A percentile compares a stretch with the other conserved stretches of the same genome.
Evolutionary conservation across 2,329 filamentous ascomycete species (phyloP).

Genomic region (Didymella pomorum): DNA sequence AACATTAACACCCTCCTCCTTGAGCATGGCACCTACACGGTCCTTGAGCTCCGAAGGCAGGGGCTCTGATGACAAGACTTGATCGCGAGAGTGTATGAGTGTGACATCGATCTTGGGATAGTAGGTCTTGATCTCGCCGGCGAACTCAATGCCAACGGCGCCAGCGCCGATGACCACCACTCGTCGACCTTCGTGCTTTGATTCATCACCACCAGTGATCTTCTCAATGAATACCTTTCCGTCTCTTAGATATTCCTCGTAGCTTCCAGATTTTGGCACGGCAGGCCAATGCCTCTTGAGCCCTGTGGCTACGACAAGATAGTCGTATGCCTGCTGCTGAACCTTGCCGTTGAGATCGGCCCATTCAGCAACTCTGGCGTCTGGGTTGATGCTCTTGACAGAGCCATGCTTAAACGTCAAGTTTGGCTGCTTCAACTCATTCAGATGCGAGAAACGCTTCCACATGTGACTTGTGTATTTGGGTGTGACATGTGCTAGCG

Average conservation of each 20-base stretch:
- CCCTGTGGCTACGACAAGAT: constrained; percentile 76
- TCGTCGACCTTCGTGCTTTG: constrained; percentile 50
- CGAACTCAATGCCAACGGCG: constrained; percentile 84
- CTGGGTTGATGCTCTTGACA: constrained; percentile 67
- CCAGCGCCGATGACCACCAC: constrained; percentile 80
- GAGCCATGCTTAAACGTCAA: constrained; percentile 72
- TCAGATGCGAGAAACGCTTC: constrained; percentile 72
- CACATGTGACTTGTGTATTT: constrained; percentile 73
- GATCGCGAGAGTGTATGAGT: constrained; percentile 75
- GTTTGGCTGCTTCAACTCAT: constrained; percentile 68
- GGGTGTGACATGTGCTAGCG: constrained; percentile 71
- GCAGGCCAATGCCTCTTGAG: constrained; percentile 75
- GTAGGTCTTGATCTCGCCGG: constrained; percentile 75
- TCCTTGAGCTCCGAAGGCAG: constrained; percentile 75
- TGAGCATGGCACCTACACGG: constrained; percentile 64
- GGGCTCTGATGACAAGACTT: constrained; percentile 75
- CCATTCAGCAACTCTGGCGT: constrained; percentile 64
- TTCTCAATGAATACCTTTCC: constrained; percentile 65
- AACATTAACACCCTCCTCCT: constrained; percentile 70
- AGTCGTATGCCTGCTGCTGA: constrained; percentile 68
- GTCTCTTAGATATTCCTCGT: constrained; percentile 70
- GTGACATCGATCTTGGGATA: constrained; percentile 72
- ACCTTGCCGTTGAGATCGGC: constrained; percentile 62
- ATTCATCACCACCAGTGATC: constrained; percentile 42
- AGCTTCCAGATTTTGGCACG: constrained; percentile 71